These are phyloP conservation scores for Penicillium janthinellum DNA, from an alignment of 2,329 filamentous ascomycete genomes.

Conservation along the genomic window DNA sequence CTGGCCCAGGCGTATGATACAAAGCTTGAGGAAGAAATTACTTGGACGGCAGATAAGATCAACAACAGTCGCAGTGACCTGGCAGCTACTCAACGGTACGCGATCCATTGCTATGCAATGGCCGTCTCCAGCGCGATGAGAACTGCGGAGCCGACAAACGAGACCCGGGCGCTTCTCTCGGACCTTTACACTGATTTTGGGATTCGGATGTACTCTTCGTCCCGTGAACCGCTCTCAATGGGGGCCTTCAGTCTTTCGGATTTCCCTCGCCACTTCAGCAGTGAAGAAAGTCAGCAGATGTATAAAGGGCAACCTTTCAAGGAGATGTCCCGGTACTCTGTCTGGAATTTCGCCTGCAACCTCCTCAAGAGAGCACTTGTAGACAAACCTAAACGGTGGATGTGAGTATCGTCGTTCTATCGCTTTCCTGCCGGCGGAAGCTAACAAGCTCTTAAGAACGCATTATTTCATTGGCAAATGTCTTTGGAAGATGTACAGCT, in stretches of 20 bases:
- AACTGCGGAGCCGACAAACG: constrained; percentile 55
- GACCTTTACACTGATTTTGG: constrained; percentile 71
- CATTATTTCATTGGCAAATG: constrained; percentile 73
- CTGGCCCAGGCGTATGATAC: constrained; percentile 85
- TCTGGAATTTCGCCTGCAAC: constrained; percentile 66
- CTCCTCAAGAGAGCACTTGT: constrained; percentile 62
- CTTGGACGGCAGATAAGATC: constrained; percentile 89
- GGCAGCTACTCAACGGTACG: constrained; percentile 72
- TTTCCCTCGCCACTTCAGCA: constrained; percentile 64
- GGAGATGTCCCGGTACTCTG: constrained; percentile 60
- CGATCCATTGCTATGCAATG: constrained; percentile 80
- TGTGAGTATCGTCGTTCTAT: constrained; percentile 44
- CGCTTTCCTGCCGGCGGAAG: background rate
- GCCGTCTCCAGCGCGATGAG: constrained; percentile 64
- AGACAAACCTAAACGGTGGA: constrained; percentile 64
- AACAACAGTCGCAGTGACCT: constrained; percentile 79
- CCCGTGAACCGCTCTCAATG: constrained; percentile 69
- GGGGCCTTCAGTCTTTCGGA: constrained; percentile 64
- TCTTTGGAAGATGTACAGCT: constrained; percentile 69
- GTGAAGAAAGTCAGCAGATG: constrained; percentile 54
- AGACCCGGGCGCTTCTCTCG: constrained; percentile 59
- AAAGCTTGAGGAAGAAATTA: constrained; percentile 81
- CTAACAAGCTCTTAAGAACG: constrained; percentile 48
- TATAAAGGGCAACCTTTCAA: constrained; percentile 61
- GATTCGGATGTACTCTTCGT: constrained; percentile 68